Base-by-base conservation (phyloP, 345 rosid species). In the Diplotaxis tenuifolia region DNA sequence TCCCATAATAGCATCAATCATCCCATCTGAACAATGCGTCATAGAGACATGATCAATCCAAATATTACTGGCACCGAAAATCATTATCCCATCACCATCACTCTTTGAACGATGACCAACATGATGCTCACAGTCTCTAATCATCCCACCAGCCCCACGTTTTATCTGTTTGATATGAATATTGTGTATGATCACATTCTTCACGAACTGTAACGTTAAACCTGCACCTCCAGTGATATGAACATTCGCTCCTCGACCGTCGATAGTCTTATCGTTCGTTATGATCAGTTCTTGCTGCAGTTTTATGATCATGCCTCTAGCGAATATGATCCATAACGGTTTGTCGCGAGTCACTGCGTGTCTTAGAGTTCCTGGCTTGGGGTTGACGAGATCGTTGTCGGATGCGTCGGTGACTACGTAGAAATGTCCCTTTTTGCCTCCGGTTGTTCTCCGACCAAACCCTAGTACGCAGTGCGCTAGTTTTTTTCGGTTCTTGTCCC, bases 31-130 rank as follows among this genome's bases (percentile, higher is more conserved):
- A 47, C 53, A 47, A 15, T 47, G 20, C 9, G 53, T 47, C 53
- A 47, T 47, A 21, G 53, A 47, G 21, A 47, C 21, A 47, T 47
- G 53, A 47, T 47, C 53, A 4, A 47, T 16, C 53, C 53, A 47
- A 16, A 47, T 47, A 47, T 47, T 47, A 3, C 21, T 6, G 4
- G 53, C 53, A 15, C 53, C 53, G 9, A 47, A 90, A 15, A 90
- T 57, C 18, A 79, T 79, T 16, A 90, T 79, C 0, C 89, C 93
- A 71, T 90, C 96, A 6, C 96, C 93, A 14, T 90, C 93, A 61
- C 87, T 82, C 8, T 1, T 4, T 0, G 88, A 77, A 4, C 96
- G 63, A 9, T 14, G 34, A 21, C 98, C 98, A 7, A 25, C 62
- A 64, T 91, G 98, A 23, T 80, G 77, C 4, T 70, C 73, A 0